These are phyloP conservation scores for Beta vulgaris DNA, from an alignment of 148 eudicot species.

Conservation along the genomic window DNA sequence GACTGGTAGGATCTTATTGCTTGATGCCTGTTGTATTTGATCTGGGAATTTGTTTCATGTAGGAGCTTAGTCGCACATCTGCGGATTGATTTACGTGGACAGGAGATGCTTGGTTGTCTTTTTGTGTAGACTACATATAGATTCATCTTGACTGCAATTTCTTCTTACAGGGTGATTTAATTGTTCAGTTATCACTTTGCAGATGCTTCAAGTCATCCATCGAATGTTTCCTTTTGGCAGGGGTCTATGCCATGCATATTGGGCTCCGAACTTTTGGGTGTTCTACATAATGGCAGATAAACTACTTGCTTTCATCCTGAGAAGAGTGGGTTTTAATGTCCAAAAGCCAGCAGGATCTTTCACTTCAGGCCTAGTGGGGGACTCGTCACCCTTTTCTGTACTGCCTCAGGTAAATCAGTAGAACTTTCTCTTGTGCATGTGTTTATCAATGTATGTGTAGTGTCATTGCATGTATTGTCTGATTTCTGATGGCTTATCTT, in stretches of 20 bases:
- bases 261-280: conserved; percentile 99
- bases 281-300: conserved; percentile 83
- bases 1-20: not conserved
- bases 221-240: conserved; percentile 99
- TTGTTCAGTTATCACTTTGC: conserved; percentile 44
- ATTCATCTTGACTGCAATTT: conserved; percentile 9
- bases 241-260: conserved; percentile 99
- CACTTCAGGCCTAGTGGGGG: conserved; percentile 97
- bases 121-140: not conserved
- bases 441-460: not conserved
- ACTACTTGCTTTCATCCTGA: conserved; percentile 52
- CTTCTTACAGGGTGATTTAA: conserved; percentile 24
- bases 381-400: conserved; percentile 85
- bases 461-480: not conserved
- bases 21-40: not conserved
- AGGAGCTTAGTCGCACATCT: not conserved
- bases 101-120: conserved; percentile 1
- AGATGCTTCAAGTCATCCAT: conserved; percentile 78
- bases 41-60: not conserved
- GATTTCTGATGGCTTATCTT: not conserved
- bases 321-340: conserved; percentile 60
- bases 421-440: not conserved
- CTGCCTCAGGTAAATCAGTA: conserved; percentile 59
- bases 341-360: conserved; percentile 78
- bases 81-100: not conserved